Conservation (phyloP, 768 basidiomycete genomes). For the Clitopilus passeckerianus region DNA sequence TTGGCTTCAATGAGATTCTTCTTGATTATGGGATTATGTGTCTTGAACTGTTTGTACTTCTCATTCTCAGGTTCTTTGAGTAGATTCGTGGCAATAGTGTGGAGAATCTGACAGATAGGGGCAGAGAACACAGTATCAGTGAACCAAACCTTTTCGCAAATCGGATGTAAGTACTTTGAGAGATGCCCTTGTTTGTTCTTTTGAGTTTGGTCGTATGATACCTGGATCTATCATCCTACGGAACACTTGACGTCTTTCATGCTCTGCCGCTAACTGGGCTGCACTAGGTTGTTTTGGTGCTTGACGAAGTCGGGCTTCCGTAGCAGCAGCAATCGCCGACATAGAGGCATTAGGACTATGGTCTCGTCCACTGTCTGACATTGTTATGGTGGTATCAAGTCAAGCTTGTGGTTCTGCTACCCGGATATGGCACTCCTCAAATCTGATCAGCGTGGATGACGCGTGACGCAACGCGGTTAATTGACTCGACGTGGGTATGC, state of each 20-base stretch:
- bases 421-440: not conserved
- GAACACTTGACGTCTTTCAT: constrained; percentile 67
- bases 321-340: constrained; percentile 37
- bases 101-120: constrained; percentile 46
- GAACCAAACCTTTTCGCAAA: not conserved
- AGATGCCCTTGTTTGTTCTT: constrained; percentile 52
- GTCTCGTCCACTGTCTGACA: not conserved
- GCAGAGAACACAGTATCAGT: constrained; percentile 7
- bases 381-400: not conserved
- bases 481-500: not conserved
- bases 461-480: not conserved
- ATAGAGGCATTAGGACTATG: constrained; percentile 19
- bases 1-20: constrained; percentile 62
- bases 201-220: constrained; percentile 66
- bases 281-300: constrained; percentile 27
- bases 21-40: constrained; percentile 67
- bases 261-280: constrained; percentile 41
- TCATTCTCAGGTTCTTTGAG: constrained; percentile 66
- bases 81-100: constrained; percentile 69
- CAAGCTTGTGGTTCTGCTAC: not conserved
- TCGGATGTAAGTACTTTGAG: constrained; percentile 46
- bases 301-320: constrained; percentile 35
- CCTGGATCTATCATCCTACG: constrained; percentile 77
- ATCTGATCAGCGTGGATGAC: not conserved
- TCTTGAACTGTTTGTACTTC: constrained; percentile 73